Evolutionary conservation across 768 basidiomycete genomes (phyloP), one percentile per base, ranked within the genome.

Genomic region (Rhizopogon rudus): DNA sequence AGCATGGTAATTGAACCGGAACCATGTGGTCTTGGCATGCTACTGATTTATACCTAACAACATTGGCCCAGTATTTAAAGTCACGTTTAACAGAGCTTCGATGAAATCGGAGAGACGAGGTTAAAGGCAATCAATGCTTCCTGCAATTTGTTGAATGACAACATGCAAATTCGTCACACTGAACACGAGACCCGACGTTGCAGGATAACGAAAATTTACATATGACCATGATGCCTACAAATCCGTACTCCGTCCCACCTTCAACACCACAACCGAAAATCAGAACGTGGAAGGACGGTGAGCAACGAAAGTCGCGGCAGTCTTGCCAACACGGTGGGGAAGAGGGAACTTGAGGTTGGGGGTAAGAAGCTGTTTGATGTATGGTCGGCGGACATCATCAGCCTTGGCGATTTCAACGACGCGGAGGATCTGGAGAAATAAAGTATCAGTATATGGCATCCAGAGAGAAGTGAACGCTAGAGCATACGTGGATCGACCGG

Each of bases 261-360:
- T 37, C 22, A 33, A 37, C 14, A 49, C 10, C 6, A 35, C 25
- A 14, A 25, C 8, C 16, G 14, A 49, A 37, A 28, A 57, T 72
- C 66, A 81, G 75, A 92, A 93, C 43, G 91, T 93, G 57, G 72
- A 66, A 22, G 91, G 91, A 61, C 91, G 84, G 67, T 74, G 73
- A 35, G 93, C 91, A 50, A 86, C 82, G 70, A 95, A 95, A 55
- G 85, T 91, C 62, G 86, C 85, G 63, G 83, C 87, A 59, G 76
- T 71, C 79, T 93, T 93, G 59, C 77, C 60, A 56, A 94, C 83
- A 53, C 97, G 89, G 73, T 91, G 91, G 58, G 96, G 93, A 49
- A 98, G 87, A 59, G 96, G 96, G 93, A 98, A 99, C 75, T 87
- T 94, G 81, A 98, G 90, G 58, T 81, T 77, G 57, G 94, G 94